These are phyloP conservation scores for Mycena sanguinolenta DNA, from an alignment of 768 basidiomycete species.

Conservation along the genomic window DNA sequence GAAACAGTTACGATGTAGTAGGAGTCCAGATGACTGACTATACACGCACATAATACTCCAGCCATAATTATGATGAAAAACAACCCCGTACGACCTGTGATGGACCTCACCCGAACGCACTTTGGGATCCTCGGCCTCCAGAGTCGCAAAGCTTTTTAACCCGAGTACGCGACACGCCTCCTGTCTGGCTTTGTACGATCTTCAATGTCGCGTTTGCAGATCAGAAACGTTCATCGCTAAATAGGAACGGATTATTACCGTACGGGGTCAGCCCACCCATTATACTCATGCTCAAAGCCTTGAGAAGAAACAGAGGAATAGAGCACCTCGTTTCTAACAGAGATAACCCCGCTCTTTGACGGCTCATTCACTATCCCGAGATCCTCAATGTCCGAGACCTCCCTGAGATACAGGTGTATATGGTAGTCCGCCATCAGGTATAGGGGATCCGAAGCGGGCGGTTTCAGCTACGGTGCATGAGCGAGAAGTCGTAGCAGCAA, in stretches of 20 bases:
- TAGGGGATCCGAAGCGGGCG: conserved; percentile 70
- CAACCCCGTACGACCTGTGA: neutral
- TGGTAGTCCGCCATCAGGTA: conserved; percentile 77
- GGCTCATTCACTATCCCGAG: conserved; percentile 65
- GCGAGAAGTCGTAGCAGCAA: neutral
- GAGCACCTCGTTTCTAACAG: conserved; percentile 44
- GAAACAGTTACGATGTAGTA: neutral
- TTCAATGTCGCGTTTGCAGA: neutral
- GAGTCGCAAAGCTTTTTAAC: conserved; percentile 1
- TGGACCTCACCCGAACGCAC: neutral
- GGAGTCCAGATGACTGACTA: neutral
- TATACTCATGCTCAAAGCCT: neutral
- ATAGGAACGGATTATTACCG: neutral
- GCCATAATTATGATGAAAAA: conserved; percentile 18
- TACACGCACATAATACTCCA: conserved; percentile 15
- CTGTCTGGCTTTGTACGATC: conserved; percentile 8
- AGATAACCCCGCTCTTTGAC: conserved; percentile 63
- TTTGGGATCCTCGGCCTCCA: neutral
- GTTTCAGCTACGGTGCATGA: conserved; percentile 64
- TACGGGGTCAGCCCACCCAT: neutral
- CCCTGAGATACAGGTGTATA: conserved; percentile 76
- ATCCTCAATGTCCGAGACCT: conserved; percentile 77
- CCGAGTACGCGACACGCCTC: neutral
- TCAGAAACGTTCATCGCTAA: neutral
- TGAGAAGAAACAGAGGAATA: neutral